These are phyloP conservation scores for Carpinus viminea DNA, from an alignment of 306 rosid genomes.

Conservation along the genomic window DNA sequence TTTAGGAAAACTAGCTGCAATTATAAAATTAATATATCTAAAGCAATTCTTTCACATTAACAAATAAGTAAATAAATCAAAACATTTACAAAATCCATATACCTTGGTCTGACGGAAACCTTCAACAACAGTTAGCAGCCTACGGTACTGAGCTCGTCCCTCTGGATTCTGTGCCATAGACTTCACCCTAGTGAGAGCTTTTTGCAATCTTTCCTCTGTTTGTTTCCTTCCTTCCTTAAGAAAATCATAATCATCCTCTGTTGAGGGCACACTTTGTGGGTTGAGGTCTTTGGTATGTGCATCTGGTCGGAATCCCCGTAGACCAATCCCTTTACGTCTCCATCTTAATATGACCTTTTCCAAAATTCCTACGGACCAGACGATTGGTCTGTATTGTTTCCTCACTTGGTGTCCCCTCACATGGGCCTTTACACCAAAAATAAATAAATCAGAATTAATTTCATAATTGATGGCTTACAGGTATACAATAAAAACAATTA, in stretches of 20 bases:
- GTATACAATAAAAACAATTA: background rate
- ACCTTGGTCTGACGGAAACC: slow-evolving; percentile 82
- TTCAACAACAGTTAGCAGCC: slow-evolving; percentile 78
- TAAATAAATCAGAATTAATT: slow-evolving; percentile 36
- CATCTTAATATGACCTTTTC: slow-evolving; percentile 87
- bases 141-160: slow-evolving; percentile 88
- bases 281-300: slow-evolving; percentile 44
- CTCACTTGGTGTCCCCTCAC: slow-evolving; percentile 94
- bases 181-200: slow-evolving; percentile 87
- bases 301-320: slow-evolving; percentile 79
- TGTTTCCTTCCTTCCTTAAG: slow-evolving; percentile 84
- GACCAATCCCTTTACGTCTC: slow-evolving; percentile 91
- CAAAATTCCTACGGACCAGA: slow-evolving; percentile 88
- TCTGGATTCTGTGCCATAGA: slow-evolving; percentile 96
- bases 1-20: background rate
- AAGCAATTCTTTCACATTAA: background rate
- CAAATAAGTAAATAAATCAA: background rate
- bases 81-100: slow-evolving; percentile 17
- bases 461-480: background rate
- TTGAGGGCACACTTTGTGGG: slow-evolving; percentile 29
- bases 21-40: background rate
- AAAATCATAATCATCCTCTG: slow-evolving; percentile 82
- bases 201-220: slow-evolving; percentile 81
- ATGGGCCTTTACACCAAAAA: slow-evolving; percentile 67
- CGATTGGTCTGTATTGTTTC: slow-evolving; percentile 66